Conservation (phyloP, 129 eudicot species). For the Oenanthe sinensis region DNA sequence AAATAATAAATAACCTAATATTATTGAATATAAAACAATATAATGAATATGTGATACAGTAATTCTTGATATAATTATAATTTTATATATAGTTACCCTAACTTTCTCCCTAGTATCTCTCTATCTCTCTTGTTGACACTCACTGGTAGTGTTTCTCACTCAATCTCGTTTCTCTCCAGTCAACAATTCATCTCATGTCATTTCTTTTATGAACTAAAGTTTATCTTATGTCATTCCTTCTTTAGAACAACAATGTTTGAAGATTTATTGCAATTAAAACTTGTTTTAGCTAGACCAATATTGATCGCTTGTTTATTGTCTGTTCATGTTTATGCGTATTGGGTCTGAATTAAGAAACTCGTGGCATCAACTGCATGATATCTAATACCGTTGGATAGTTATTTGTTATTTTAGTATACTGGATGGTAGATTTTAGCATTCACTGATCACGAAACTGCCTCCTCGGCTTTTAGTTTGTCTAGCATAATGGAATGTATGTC, state of each 20-base stretch:
- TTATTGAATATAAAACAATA: no score
- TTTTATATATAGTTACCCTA: no score
- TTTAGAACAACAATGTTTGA: background rate
- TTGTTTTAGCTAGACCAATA: background rate
- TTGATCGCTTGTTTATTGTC: background rate
- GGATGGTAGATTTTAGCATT: conserved; percentile 23
- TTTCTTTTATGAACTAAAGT: background rate
- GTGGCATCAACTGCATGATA: background rate
- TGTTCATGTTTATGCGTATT: background rate
- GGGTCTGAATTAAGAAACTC: background rate
- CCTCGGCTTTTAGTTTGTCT: conserved; percentile 33
- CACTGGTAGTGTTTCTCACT: no score
- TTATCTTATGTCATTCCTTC: background rate
- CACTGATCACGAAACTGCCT: conserved; percentile 87
- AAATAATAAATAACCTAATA: no score
- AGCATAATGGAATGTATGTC: no score
- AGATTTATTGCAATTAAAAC: background rate
- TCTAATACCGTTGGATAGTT: background rate
- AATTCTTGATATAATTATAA: no score
- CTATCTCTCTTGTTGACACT: no score
- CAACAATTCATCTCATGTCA: no score
- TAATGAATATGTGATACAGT: no score
- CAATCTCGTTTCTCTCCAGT: no score
- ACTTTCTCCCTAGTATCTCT: no score
- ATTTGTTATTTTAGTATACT: background rate